A percentile compares a stretch with the other conserved stretches of the same genome.
Evolutionary conservation across 306 rosid genomes (phyloP).

Genomic region (Casuarina glauca): DNA sequence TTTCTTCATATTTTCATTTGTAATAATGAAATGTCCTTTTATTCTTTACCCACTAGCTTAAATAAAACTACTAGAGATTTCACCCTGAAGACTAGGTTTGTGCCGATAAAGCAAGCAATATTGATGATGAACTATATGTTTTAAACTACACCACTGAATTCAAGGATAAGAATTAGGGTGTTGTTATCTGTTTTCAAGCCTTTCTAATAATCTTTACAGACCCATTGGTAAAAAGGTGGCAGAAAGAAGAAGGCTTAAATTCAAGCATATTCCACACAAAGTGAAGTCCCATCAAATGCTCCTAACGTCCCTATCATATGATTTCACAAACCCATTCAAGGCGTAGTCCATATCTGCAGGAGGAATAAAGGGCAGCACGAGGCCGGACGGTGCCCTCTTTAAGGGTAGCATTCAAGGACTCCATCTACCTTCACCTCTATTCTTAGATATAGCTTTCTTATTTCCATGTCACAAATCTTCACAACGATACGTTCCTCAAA

Average conservation of each 20-base stretch:
- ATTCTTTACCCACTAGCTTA: no score
- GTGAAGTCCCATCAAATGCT: slow-evolving; percentile 9
- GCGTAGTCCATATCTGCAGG: slow-evolving; percentile 34
- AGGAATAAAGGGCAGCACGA: slow-evolving; percentile 22
- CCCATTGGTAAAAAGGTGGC: neutral
- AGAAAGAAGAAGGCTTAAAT: neutral
- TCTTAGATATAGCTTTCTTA: neutral
- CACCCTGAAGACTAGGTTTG: neutral
- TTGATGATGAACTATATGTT: no score
- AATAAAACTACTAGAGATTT: no score
- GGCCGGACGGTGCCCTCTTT: neutral
- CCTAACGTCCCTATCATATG: neutral
- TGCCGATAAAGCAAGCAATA: neutral
- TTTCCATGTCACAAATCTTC: slow-evolving; percentile 3
- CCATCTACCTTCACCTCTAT: neutral
- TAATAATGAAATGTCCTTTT: no score
- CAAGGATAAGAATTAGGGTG: neutral
- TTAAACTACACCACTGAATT: no score
- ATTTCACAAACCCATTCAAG: slow-evolving; percentile 2
- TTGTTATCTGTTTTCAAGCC: neutral
- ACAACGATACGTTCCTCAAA: slow-evolving; percentile 23
- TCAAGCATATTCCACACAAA: slow-evolving; percentile 1
- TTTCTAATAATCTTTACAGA: neutral
- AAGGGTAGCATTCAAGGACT: neutral
- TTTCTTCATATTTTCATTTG: no score